Evolutionary conservation across 2,329 filamentous ascomycete species (phyloP).

Genomic region (Trichoderma sp.): DNA sequence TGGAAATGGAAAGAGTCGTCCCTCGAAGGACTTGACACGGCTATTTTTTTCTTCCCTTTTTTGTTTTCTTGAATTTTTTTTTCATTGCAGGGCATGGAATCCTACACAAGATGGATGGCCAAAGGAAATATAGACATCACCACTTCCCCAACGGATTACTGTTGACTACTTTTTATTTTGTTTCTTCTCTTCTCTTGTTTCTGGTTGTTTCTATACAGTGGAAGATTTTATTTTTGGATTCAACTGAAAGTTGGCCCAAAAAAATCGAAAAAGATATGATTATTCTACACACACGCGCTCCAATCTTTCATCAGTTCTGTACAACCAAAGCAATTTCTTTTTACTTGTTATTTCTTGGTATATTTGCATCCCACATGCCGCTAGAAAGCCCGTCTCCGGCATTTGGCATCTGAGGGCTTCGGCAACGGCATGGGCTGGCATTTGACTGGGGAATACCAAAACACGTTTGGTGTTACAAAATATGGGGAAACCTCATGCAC

Average conservation of each 20-base stretch:
- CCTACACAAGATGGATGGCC: conserved; percentile 17
- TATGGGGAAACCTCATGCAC: conserved; percentile 16
- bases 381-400: not conserved
- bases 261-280: not conserved
- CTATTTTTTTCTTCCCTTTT: conserved; percentile 9
- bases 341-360: not conserved
- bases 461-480: conserved; percentile 1
- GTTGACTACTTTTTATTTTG: not conserved
- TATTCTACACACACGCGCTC: not conserved
- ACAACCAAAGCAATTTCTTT: not conserved
- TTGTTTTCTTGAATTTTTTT: not conserved
- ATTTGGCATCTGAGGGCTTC: conserved; percentile 1
- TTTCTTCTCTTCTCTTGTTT: not conserved
- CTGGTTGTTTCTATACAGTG: not conserved
- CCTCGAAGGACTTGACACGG: conserved; percentile 11
- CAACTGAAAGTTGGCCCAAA: not conserved
- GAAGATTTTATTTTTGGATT: conserved; percentile 28
- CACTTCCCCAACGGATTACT: conserved; percentile 22
- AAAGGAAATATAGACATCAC: conserved; percentile 24
- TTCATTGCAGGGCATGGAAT: conserved; percentile 22
- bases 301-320: not conserved
- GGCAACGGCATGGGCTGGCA: not conserved
- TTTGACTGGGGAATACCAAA: conserved; percentile 5
- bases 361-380: not conserved
- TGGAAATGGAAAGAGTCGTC: conserved; percentile 17